These are phyloP conservation scores for Auxenochlorella pyrenoidosa DNA, from an alignment of 139 green algal species.

Conservation along the genomic window DNA sequence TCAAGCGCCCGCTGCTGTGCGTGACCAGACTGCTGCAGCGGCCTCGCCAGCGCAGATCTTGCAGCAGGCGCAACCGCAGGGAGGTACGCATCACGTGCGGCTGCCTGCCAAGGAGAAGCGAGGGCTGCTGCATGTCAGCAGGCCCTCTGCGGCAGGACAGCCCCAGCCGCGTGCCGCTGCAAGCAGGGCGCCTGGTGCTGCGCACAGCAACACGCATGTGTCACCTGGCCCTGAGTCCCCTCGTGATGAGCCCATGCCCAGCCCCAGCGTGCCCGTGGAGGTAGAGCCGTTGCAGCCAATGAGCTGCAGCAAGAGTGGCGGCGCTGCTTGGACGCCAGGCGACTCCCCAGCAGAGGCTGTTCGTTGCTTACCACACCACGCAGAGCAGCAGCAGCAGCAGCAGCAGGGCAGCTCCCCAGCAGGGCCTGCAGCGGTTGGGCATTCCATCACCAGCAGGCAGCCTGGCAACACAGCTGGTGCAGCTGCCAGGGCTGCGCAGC, in stretches of 20 bases:
- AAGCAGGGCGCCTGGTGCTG: too few species aligned
- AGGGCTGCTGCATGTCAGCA: constrained; percentile 1
- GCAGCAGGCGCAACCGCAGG: neutral
- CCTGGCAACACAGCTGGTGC: neutral
- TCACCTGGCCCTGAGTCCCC: too few species aligned
- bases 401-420: neutral
- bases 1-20: too few species aligned
- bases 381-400: neutral
- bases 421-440: neutral
- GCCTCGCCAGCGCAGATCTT: neutral
- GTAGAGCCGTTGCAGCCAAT: neutral
- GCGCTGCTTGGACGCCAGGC: too few species aligned
- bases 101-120: neutral
- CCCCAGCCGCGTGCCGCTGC: neutral
- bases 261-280: neutral
- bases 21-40: neutral
- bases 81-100: neutral
- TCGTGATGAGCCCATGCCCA: neutral
- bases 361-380: too few species aligned
- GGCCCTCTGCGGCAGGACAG: neutral
- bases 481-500: neutral
- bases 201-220: too few species aligned
- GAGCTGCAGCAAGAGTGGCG: neutral
- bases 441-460: neutral
- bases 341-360: too few species aligned